phyloP scores from a whole-genome alignment of 352 stramenopile genomes.

The Nothophytophthora sp. region DNA sequence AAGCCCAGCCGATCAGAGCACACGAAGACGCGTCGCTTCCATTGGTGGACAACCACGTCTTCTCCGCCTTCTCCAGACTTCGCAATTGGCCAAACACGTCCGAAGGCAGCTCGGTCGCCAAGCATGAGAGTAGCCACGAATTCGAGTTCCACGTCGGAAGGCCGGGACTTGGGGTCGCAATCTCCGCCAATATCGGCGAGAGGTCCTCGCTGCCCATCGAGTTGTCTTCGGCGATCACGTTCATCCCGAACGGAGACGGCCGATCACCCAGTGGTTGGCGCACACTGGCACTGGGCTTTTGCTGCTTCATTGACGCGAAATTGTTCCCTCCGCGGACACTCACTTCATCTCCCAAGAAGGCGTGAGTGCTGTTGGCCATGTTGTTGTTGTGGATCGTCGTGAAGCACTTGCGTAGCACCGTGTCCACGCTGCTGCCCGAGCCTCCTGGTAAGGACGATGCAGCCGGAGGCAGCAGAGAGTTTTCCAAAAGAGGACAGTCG shows the following conservation, averaged over 20 bases:
- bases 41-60: slow-evolving; percentile 15
- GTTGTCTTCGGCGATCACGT: slow-evolving; percentile 71
- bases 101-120: slow-evolving; percentile 61
- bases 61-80: slow-evolving; percentile 24
- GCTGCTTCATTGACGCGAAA: slow-evolving; percentile 45
- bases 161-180: slow-evolving; percentile 21
- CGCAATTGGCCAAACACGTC: slow-evolving; percentile 63
- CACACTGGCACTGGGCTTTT: slow-evolving; percentile 26
- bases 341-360: slow-evolving; percentile 86
- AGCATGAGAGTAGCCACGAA: slow-evolving; percentile 67
- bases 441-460: slow-evolving; percentile 3
- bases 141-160: slow-evolving; percentile 52
- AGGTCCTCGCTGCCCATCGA: slow-evolving; percentile 32
- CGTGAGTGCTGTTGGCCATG: slow-evolving; percentile 80
- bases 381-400: slow-evolving; percentile 89
- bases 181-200: slow-evolving; percentile 39
- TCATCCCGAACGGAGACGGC: slow-evolving; percentile 68
- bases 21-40: slow-evolving; percentile 15
- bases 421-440: slow-evolving; percentile 46
- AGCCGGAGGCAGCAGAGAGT: slow-evolving; percentile 27
- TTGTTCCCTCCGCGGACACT: slow-evolving; percentile 70
- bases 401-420: slow-evolving; percentile 83
- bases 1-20: slow-evolving; percentile 46
- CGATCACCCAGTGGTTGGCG: slow-evolving; percentile 25
- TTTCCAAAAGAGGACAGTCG: slow-evolving; percentile 72